phyloP scores from a whole-genome alignment of 2,329 filamentous ascomycete species.

The Thermothelomyces thermophilus region DNA sequence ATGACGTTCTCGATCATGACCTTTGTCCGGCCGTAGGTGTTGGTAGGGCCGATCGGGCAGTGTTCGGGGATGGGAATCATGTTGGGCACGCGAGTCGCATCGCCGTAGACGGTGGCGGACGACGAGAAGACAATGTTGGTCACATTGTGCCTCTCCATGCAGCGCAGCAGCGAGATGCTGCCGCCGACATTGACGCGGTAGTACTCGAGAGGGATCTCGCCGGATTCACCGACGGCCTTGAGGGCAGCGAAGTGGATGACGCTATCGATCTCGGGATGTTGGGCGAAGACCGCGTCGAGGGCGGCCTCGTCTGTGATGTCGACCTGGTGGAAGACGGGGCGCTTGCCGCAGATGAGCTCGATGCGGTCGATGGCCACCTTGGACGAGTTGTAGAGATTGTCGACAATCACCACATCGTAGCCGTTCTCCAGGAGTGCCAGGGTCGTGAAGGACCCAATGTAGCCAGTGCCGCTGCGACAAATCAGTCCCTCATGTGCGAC shows the following conservation, averaged over 20 bases:
- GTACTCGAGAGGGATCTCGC: constrained; percentile 91
- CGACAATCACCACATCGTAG: constrained; percentile 94
- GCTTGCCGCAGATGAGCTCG: constrained; percentile 85
- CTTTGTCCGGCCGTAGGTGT: constrained; percentile 97
- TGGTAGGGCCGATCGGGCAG: constrained; percentile 93
- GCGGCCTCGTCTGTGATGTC: constrained; percentile 83
- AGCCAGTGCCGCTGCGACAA: constrained; percentile 77
- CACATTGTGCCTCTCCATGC: constrained; percentile 86
- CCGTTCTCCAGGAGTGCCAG: constrained; percentile 86
- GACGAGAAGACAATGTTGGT: constrained; percentile 98
- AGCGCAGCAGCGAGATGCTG: constrained; percentile 76
- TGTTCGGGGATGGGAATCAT: constrained; percentile 99
- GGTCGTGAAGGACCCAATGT: constrained; percentile 96
- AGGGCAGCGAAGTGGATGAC: constrained; percentile 98
- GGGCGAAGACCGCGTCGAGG: constrained; percentile 79
- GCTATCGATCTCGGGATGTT: constrained; percentile 90
- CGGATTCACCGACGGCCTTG: constrained; percentile 96
- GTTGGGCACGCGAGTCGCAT: constrained; percentile 88
- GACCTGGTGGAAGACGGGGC: constrained; percentile 73
- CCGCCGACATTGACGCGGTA: constrained; percentile 95
- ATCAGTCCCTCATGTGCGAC: not conserved
- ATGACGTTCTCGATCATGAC: constrained; percentile 87
- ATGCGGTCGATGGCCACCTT: constrained; percentile 89
- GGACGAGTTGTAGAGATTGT: constrained; percentile 96
- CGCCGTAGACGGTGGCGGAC: constrained; percentile 95